Evolutionary conservation across 2,329 filamentous ascomycete genomes (phyloP).

Genomic region (Akanthomyces dipterigenus): DNA sequence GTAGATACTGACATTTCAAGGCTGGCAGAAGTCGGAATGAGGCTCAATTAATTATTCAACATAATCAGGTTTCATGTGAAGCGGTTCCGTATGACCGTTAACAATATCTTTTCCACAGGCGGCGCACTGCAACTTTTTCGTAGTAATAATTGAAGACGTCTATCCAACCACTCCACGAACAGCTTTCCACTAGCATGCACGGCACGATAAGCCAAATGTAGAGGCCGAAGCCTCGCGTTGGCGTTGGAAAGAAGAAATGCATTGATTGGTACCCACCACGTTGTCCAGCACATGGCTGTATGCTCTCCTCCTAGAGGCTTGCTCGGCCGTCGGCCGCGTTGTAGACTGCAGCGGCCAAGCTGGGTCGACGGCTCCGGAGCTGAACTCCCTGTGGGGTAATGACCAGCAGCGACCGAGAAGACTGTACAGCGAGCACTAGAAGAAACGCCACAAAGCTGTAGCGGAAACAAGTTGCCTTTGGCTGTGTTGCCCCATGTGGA

Average conservation of each 20-base stretch:
- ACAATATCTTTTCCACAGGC: too few relatives aligned
- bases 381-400: not conserved
- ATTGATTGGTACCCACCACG: not conserved
- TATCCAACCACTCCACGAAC: not conserved
- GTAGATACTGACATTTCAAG: not conserved
- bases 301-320: not conserved
- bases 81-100: too few relatives aligned
- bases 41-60: too few relatives aligned
- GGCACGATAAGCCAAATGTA: not conserved
- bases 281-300: not conserved
- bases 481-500: conserved; percentile 6
- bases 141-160: too few relatives aligned
- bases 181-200: not conserved
- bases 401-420: not conserved
- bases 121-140: too few relatives aligned
- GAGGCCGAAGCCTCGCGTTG: not conserved
- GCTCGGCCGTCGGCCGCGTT: not conserved
- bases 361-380: not conserved
- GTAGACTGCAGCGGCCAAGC: not conserved
- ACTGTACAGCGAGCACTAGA: not conserved
- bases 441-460: not conserved
- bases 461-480: conserved; percentile 1
- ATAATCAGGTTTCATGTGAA: too few relatives aligned
- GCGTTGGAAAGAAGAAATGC: not conserved
- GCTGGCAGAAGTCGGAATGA: not conserved